Evolutionary conservation across 2,329 filamentous ascomycete genomes (phyloP), one percentile per base, ranked within the genome.

Genomic region (Paramyrothecium roridum): DNA sequence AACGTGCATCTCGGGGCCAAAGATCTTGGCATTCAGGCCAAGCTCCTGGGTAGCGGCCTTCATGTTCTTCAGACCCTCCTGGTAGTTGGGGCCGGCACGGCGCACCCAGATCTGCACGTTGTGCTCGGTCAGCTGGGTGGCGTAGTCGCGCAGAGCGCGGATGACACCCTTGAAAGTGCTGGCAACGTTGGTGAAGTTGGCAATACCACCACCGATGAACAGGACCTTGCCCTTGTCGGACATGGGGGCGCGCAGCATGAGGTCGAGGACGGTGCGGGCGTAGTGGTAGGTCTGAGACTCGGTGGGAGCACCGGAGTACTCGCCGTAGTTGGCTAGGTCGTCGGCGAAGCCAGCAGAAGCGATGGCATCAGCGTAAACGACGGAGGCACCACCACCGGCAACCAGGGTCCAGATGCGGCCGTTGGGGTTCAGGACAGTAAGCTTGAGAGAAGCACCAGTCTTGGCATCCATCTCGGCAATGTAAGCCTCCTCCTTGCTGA

Each of bases 101-200:
- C 85, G 82, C 61, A 98, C 93, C 95, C 93, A 98, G 81, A 98
- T 97, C 79, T 96, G 89, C 63, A 95, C 91, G 70, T 96, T 96
- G 87, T 99, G 95, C 85, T 99, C 95, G 71, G 86, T 86, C 65
- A 99, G 85, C 61, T 88, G 83, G 61, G 87, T 86, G 58, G 93
- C 85, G 66, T 93, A 92, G 78, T 98, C 95, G 63, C 93, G 88
- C 63, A 99, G 85, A 57, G 95, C 95, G 66, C 91, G 89, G 74
- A 99, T 99, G 76, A 99, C 93, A 81, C 95, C 95, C 86, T 99
- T 99, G 89, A 99, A 99, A 62, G 95, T 99, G 67, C 90, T 95
- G 58, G 95, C 95, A 54, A 99, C 95, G 80, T 98, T 99, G 83
- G 95, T 99, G 83, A 99, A 99, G 89, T 99, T 99, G 84, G 95